Evolutionary conservation across 148 eudicot genomes (phyloP).

Genomic region (Heliamphora exappendiculata): DNA sequence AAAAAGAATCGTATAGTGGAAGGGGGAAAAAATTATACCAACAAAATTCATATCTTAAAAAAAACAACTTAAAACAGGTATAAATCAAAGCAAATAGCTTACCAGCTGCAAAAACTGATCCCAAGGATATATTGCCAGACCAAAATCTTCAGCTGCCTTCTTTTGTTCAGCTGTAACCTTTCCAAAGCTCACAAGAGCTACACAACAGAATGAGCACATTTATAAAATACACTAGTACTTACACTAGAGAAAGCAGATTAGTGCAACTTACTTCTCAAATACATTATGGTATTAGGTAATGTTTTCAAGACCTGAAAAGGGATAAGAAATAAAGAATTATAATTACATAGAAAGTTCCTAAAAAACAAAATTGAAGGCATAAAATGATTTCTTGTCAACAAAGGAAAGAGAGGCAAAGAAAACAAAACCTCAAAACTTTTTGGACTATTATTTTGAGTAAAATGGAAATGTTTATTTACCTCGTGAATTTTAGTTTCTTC

Average conservation of each 20-base stretch:
- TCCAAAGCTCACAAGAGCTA: conserved; percentile 69
- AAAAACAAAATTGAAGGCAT: neutral
- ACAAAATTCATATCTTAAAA: neutral
- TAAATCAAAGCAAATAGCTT: conserved; percentile 9
- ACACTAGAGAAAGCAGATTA: neutral
- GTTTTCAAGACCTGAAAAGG: conserved; percentile 52
- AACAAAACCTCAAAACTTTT: neutral
- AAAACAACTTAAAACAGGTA: neutral
- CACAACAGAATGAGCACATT: conserved; percentile 6
- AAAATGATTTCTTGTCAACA: neutral
- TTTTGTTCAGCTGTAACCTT: conserved; percentile 37
- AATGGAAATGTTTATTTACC: conserved; percentile 24
- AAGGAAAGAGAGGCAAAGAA: conserved; percentile 1
- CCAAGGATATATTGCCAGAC: conserved; percentile 51
- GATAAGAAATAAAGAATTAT: neutral
- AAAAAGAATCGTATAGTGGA: neutral
- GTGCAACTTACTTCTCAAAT: conserved; percentile 47
- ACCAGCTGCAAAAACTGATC: conserved; percentile 53
- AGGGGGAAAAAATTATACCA: neutral
- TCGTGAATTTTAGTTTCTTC: conserved; percentile 81
- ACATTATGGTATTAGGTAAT: conserved; percentile 34
- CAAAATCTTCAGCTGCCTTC: conserved; percentile 30
- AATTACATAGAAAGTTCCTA: neutral
- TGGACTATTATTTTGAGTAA: conserved; percentile 1
- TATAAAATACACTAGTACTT: neutral